Evolutionary conservation across 2,329 filamentous ascomycete genomes (phyloP), one percentile per base, ranked within the genome.

Genomic region (Chrysoporthe austroafricana): DNA sequence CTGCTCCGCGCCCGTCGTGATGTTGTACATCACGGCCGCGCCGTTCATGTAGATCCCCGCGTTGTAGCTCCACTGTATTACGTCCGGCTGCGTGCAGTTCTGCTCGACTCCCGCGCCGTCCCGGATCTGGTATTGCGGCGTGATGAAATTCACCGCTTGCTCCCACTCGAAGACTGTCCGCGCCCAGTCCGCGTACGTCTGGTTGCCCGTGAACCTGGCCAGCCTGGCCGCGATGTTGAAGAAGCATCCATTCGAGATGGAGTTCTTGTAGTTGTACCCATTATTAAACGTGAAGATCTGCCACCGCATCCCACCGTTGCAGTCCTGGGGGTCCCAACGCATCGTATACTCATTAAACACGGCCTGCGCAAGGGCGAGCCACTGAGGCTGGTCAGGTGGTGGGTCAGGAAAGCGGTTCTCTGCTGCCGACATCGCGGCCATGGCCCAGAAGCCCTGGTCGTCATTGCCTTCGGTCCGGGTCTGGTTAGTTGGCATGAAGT

Each of bases 371-470:
- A 96, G 84, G 7, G 89, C 88, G n/a, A 96, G 84, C 91, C 91
- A 97, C 70, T 91, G 88, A 0, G 91, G 88, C 64, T 89, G 76
- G 67, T 84, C 85, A 0, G 81, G 71, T 0, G 86, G 84, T 4
- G 91, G 90, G 73, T 93, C 85, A 1, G 90, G 90, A 73, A 91
- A 95, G 70, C 88, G 89, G 73, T 90, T 87, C 78, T 96, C 93
- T 48, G 91, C 90, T 2, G 93, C 93, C 11, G 87, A 86, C 83
- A 96, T 91, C 69, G 90, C 91, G 1, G 92, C 88, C 82, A 96
- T 85, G n/a, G 87, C 91, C 93, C 93, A 96, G 79, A 96, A 95
- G 6, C 91, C 90, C 77, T 93, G 91, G 73, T 93, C 91, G 71
- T 93, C 91, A 78, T 92, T 93, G 71, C 90, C 90, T 70, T 85